Conservation (phyloP, 2,329 filamentous ascomycete species). For the Ophiostoma sp. region DNA sequence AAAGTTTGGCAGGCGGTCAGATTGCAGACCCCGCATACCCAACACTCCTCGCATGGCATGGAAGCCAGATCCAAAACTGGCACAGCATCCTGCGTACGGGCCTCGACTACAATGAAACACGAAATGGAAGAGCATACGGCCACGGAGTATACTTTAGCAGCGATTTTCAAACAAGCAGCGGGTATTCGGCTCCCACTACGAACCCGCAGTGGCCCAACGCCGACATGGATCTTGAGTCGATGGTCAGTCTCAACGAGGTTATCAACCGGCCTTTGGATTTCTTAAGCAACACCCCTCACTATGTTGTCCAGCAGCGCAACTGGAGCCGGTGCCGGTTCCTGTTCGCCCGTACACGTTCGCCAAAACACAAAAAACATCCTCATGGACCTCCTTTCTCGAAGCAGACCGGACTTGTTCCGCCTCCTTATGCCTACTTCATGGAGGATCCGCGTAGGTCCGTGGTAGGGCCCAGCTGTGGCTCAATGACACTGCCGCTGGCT, state of each 20-base stretch:
- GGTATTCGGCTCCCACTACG: constrained; percentile 39
- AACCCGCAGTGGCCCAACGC: constrained; percentile 59
- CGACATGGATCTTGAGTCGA: constrained; percentile 51
- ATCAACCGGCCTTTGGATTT: constrained; percentile 68
- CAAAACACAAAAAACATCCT: constrained; percentile 16
- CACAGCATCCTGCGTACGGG: constrained; percentile 83
- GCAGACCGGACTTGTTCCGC: too few relatives aligned
- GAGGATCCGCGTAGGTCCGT: neutral
- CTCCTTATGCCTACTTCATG: neutral
- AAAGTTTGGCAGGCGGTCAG: constrained; percentile 25
- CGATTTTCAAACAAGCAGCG: constrained; percentile 50
- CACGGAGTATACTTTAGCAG: constrained; percentile 77
- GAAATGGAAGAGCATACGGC: constrained; percentile 66
- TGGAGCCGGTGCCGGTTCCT: constrained; percentile 91
- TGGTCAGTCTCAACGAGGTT: constrained; percentile 77
- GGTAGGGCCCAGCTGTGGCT: neutral
- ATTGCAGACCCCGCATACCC: constrained; percentile 44
- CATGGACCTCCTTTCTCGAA: neutral
- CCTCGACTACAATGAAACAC: constrained; percentile 60
- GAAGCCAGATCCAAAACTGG: constrained; percentile 72
- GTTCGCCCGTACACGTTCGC: constrained; percentile 43
- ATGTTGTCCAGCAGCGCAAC: constrained; percentile 68
- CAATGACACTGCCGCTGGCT: neutral
- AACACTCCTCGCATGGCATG: constrained; percentile 83
- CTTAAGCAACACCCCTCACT: constrained; percentile 49